These are phyloP conservation scores for Melocanna baccifera DNA, from an alignment of 176 grass and related monocot genomes.

Conservation along the genomic window DNA sequence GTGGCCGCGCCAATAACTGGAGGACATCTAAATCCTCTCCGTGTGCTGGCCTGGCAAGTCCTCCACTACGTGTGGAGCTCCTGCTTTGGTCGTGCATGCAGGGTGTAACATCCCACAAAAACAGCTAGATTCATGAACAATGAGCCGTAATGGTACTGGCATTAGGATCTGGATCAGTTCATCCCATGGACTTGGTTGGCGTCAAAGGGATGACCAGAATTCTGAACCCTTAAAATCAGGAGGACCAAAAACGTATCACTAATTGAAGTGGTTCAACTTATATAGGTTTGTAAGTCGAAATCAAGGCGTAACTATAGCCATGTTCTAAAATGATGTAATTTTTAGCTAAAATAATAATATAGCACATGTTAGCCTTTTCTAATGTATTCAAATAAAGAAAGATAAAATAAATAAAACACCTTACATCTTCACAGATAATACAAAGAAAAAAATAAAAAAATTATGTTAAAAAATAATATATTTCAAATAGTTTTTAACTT, in stretches of 20 bases:
- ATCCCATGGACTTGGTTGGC: background rate
- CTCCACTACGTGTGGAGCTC: constrained; percentile 34
- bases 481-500: too few species aligned
- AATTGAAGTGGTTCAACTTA: background rate
- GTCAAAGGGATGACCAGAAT: background rate
- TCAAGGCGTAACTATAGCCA: too few species aligned
- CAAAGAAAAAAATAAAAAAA: too few species aligned
- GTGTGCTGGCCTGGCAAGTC: background rate
- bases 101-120: background rate
- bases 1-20: constrained; percentile 45
- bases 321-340: too few species aligned
- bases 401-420: too few species aligned
- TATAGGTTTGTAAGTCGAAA: too few species aligned
- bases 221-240: background rate
- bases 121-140: background rate
- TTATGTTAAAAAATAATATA: too few species aligned
- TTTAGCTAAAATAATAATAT: too few species aligned
- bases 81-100: background rate
- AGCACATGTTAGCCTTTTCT: too few species aligned
- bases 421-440: too few species aligned
- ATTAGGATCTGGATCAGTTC: background rate
- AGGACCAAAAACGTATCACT: background rate
- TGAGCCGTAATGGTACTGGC: background rate
- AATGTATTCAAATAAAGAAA: too few species aligned
- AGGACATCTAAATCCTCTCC: background rate